Evolutionary conservation across 2,329 filamentous ascomycete species (phyloP).

Genomic region (Fonsecaea pedrosoi): DNA sequence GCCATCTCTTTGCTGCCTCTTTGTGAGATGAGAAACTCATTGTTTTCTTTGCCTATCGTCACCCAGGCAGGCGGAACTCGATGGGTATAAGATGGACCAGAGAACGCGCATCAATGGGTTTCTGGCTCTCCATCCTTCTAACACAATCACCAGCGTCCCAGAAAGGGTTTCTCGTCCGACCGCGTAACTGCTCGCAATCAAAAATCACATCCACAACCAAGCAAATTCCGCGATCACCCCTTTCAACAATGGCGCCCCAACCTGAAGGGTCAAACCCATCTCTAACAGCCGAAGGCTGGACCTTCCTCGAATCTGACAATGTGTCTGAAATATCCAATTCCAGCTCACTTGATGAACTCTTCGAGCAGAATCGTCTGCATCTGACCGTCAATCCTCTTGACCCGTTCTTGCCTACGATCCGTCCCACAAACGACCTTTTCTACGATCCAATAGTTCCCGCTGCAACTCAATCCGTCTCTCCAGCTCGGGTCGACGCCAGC

Average conservation of each 20-base stretch:
- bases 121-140: constrained; percentile 18
- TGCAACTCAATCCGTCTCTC: background rate
- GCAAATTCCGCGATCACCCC: constrained; percentile 2
- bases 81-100: background rate
- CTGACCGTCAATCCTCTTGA: constrained; percentile 17
- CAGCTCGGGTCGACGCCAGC: background rate
- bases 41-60: background rate
- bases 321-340: constrained; percentile 1
- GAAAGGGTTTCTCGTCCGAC: constrained; percentile 5
- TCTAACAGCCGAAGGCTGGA: constrained; percentile 7
- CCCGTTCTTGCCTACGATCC: constrained; percentile 6
- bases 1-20: background rate
- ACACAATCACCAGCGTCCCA: constrained; percentile 8
- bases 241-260: constrained; percentile 11
- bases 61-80: background rate
- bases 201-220: constrained; percentile 1
- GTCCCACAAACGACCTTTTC: background rate
- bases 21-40: background rate
- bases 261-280: constrained; percentile 21
- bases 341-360: constrained; percentile 6
- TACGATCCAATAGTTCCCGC: background rate
- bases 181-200: background rate
- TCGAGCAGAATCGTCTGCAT: constrained; percentile 13
- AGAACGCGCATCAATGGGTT: background rate
- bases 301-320: background rate